Percentiles rank a stretch among this genome's conserved stretches.
phyloP scores from a whole-genome alignment of 1,284 basidiomycete species.

The Ceratobasidium sp. region DNA sequence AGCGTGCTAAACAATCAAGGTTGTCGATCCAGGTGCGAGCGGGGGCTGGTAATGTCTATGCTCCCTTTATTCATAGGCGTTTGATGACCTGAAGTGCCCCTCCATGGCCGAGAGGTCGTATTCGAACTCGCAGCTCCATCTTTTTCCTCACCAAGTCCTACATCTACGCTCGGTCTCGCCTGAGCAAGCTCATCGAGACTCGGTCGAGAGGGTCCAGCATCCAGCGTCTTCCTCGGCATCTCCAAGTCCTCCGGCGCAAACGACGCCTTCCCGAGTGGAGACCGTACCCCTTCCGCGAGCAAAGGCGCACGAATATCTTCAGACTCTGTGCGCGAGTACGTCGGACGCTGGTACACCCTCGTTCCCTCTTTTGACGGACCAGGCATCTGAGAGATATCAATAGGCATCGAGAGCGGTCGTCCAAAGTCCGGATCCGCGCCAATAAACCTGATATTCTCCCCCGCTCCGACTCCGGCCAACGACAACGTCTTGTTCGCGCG shows the following conservation, averaged over 20 bases:
- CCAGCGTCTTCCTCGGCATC: not conserved
- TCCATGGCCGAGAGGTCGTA: no score
- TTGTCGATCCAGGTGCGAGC: not conserved
- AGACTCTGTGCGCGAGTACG: constrained; percentile 32
- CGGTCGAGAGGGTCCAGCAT: not conserved
- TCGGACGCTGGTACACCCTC: constrained; percentile 21
- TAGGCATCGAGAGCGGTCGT: constrained; percentile 32
- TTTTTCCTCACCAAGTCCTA: constrained; percentile 12
- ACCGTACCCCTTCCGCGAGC: constrained; percentile 5
- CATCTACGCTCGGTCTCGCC: constrained; percentile 32
- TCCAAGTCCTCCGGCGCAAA: constrained; percentile 25
- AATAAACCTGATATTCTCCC: constrained; percentile 21
- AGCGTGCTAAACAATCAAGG: not conserved
- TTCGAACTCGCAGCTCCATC: not conserved
- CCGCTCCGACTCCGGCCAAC: constrained; percentile 27
- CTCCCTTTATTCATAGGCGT: constrained; percentile 28
- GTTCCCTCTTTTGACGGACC: not conserved
- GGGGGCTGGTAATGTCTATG: constrained; percentile 31
- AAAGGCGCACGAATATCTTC: constrained; percentile 4
- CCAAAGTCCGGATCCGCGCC: constrained; percentile 16
- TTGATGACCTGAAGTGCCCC: not conserved
- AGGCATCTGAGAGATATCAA: constrained; percentile 13
- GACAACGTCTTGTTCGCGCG: constrained; percentile 39
- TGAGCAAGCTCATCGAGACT: constrained; percentile 9
- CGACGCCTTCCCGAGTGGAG: constrained; percentile 14